A percentile compares a stretch with the other conserved stretches of the same genome.
Evolutionary conservation across 176 grass and related monocot genomes (phyloP).

Genomic region (Leersia perrieri): DNA sequence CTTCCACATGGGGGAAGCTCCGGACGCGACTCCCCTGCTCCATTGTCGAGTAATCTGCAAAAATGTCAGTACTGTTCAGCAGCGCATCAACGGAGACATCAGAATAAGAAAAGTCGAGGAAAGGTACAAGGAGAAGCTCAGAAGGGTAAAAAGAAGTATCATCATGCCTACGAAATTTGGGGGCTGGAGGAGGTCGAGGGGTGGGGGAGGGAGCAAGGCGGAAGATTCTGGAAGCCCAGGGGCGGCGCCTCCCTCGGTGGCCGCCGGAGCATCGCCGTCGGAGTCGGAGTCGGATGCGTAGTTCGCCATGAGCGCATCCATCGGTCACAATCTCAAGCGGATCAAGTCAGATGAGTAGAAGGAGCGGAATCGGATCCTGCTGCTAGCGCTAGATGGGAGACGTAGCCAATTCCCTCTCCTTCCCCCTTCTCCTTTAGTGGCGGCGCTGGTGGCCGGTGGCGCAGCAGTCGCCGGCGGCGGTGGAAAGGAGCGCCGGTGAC

Average conservation of each 20-base stretch:
- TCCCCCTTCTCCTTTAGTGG: too few species aligned
- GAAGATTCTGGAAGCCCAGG: neutral
- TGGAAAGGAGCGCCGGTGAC: too few species aligned
- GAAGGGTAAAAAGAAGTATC: neutral
- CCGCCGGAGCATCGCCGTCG: constrained; percentile 22
- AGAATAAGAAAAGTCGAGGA: neutral
- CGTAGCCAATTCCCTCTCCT: too few species aligned
- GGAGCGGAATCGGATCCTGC: neutral
- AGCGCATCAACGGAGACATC: neutral
- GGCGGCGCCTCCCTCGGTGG: neutral
- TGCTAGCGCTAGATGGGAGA: too few species aligned
- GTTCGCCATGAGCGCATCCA: constrained; percentile 63
- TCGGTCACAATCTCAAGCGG: neutral
- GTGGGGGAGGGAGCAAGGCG: constrained; percentile 56
- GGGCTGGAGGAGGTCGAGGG: constrained; percentile 71
- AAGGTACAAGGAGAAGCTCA: neutral
- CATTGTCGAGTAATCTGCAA: constrained; percentile 75
- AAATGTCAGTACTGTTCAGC: neutral
- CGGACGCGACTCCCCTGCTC: constrained; percentile 64
- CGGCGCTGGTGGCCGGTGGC: too few species aligned
- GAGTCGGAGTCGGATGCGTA: constrained; percentile 67
- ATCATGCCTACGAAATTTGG: constrained; percentile 65
- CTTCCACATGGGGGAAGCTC: constrained; percentile 87
- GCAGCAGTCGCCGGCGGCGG: too few species aligned
- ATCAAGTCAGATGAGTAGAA: neutral